Base-by-base conservation (phyloP, 352 stramenopile genomes). In the Phytophthora foliorum region DNA sequence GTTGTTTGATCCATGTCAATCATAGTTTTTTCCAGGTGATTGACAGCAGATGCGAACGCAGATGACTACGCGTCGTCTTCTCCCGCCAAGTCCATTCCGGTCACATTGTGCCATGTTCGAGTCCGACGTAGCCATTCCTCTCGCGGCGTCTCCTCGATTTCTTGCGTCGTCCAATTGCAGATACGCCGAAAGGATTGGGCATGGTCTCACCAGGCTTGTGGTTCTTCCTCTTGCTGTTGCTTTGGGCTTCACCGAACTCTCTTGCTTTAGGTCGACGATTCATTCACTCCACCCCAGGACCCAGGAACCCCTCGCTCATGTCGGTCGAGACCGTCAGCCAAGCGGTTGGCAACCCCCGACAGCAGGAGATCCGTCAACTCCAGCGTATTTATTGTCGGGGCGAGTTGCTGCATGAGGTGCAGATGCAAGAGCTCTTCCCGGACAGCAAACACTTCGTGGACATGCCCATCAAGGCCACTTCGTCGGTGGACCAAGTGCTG, bases 381-480 rank as follows among this genome's bases (percentile, higher is more conserved):
- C 39, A 75, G 50, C 59, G 72, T 22, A 29, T 93, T 25, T 92
- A 82, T 49, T 91, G 81, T 64, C 57, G 49, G 5, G 83, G 85
- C 4, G 67, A 82, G 16, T 57, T 93, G 27, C 75, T 92, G 21
- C 70, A 88, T 52, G 68, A 87, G 17, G 75, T 97, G 45, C 87
- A 97, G 63, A 73, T 65, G 46, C 58, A 67, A 24, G 32, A 77
- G 29, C 42, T 97, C 24, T 97, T 94, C 53, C 65, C 72, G 11
- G 91, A 97, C 70, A 92, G 82, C 74, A 97, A 97, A 56, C 75
- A 90, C 48, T 97, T 97, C 73, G 91, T 97, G 3, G 90, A 97
- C 69, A 95, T 96, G 90, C 86, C 91, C 22, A 81, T 97, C 56
- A 89, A 83, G 64, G 14, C 16, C 24, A 61, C 74, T 14, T 69